Conservation (phyloP, 2,329 filamentous ascomycete genomes). For the Fusarium sacchari region DNA sequence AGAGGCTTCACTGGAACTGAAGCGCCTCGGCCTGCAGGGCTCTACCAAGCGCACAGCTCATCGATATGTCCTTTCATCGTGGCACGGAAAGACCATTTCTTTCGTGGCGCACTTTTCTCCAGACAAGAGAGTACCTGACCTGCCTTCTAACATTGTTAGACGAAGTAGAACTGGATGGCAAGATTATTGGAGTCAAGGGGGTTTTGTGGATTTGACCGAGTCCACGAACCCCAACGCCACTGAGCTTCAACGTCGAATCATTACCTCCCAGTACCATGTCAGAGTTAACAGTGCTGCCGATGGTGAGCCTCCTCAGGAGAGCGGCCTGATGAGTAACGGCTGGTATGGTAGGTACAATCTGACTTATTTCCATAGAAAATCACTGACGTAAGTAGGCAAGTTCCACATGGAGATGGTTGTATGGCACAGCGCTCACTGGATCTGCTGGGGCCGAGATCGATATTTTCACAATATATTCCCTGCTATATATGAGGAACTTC, state of each 20-base stretch:
- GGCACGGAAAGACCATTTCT: conserved; percentile 16
- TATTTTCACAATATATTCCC: conserved; percentile 52
- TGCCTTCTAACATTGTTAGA: conserved; percentile 39
- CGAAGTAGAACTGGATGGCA: conserved; percentile 46
- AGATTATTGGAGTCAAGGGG: conserved; percentile 52
- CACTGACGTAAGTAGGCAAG: conserved; percentile 39
- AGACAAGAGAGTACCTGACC: conserved; percentile 32
- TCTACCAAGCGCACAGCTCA: conserved; percentile 45
- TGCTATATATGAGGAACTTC: conserved; percentile 58
- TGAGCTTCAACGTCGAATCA: conserved; percentile 56
- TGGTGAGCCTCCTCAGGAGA: conserved; percentile 54
- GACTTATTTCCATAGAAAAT: accelerated
- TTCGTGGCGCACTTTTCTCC: conserved; percentile 52
- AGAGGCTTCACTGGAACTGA: conserved; percentile 23
- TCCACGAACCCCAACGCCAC: conserved; percentile 50
- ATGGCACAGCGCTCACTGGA: conserved; percentile 56
- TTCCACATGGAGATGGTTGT: conserved; percentile 57
- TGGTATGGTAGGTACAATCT: conserved; percentile 51
- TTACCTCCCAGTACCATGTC: conserved; percentile 56
- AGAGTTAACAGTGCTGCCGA: conserved; percentile 54
- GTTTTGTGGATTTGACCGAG: conserved; percentile 54
- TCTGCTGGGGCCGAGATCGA: conserved; percentile 51
- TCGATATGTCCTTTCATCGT: conserved; percentile 46
- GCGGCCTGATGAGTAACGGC: conserved; percentile 57
- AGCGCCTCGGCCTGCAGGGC: conserved; percentile 33